Evolutionary conservation across 805 yeast species (phyloP).

Genomic region (Candida xyloterini): DNA sequence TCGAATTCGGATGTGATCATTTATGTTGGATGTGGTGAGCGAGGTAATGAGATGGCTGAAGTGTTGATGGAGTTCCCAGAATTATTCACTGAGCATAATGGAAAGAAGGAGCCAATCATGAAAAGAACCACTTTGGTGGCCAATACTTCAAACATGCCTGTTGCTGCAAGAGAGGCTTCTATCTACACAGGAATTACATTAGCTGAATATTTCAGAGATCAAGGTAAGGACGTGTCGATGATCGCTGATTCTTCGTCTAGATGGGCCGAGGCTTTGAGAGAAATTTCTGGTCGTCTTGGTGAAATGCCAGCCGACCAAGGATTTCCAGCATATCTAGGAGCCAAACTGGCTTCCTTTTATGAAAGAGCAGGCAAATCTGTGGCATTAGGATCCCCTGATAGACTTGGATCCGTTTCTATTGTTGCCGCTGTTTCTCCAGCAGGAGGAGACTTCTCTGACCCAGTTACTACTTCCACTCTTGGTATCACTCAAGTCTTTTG

Average conservation of each 20-base stretch:
- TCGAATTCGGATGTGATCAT: slow-evolving; percentile 96
- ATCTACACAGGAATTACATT: slow-evolving; percentile 98
- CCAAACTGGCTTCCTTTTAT: slow-evolving; percentile 96
- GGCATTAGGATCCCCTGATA: slow-evolving; percentile 94
- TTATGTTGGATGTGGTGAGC: slow-evolving; percentile 92
- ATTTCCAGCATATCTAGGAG: slow-evolving; percentile 99
- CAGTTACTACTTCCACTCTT: slow-evolving; percentile 95
- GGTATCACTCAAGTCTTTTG: slow-evolving; percentile 99
- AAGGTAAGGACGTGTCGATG: slow-evolving; percentile 98
- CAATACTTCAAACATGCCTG: slow-evolving; percentile 99
- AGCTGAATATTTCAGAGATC: slow-evolving; percentile 99
- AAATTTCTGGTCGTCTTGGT: slow-evolving; percentile 99
- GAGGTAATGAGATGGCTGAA: slow-evolving; percentile 99
- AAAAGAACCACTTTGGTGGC: slow-evolving; percentile 99
- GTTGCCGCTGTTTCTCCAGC: slow-evolving; percentile 99
- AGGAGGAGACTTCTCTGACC: slow-evolving; percentile 99
- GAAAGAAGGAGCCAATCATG: slow-evolving; percentile 98
- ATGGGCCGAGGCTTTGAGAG: slow-evolving; percentile 99
- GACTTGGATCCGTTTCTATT: slow-evolving; percentile 97
- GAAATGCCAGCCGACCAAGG: slow-evolving; percentile 99
- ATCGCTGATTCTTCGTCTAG: slow-evolving; percentile 99
- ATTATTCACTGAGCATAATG: slow-evolving; percentile 83
- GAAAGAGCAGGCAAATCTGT: slow-evolving; percentile 98
- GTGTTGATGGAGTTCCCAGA: slow-evolving; percentile 99
- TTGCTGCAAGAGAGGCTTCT: slow-evolving; percentile 99